A percentile compares a stretch with the other conserved stretches of the same genome.
Evolutionary conservation across 495 filamentous ascomycete genomes (phyloP).

Genomic region (Aspergillus bertholletiae): DNA sequence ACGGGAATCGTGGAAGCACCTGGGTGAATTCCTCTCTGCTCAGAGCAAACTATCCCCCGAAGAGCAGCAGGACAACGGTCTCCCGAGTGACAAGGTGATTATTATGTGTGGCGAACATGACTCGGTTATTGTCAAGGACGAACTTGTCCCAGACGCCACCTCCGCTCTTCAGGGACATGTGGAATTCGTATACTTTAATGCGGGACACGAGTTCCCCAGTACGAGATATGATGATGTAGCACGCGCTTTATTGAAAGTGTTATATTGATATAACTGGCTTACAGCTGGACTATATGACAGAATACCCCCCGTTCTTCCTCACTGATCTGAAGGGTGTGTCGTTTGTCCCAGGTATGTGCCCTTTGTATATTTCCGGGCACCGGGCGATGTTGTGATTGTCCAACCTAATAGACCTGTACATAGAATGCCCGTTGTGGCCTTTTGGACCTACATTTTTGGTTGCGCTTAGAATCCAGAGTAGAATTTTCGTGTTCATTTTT

Average conservation of each 20-base stretch:
- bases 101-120: constrained; percentile 54
- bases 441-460: constrained; percentile 5
- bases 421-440: constrained; percentile 11
- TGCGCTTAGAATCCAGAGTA: background rate
- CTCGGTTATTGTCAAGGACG: constrained; percentile 49
- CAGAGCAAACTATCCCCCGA: constrained; percentile 27
- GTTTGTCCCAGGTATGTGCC: background rate
- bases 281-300: constrained; percentile 5
- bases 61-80: constrained; percentile 19
- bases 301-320: background rate
- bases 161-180: constrained; percentile 47
- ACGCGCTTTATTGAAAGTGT: constrained; percentile 35
- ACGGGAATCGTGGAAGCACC: constrained; percentile 50
- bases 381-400: background rate
- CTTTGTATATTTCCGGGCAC: background rate
- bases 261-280: constrained; percentile 24
- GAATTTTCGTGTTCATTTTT: constrained; percentile 13
- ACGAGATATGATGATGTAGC: constrained; percentile 50
- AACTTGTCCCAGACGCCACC: constrained; percentile 54
- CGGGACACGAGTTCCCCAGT: constrained; percentile 58
- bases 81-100: constrained; percentile 48
- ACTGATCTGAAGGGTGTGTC: constrained; percentile 2
- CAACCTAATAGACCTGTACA: constrained; percentile 26
- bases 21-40: constrained; percentile 48
- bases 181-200: constrained; percentile 44